A percentile compares a stretch with the other conserved stretches of the same genome.
phyloP scores from a whole-genome alignment of 2,329 filamentous ascomycete genomes.

The Fusarium drepaniforme region DNA sequence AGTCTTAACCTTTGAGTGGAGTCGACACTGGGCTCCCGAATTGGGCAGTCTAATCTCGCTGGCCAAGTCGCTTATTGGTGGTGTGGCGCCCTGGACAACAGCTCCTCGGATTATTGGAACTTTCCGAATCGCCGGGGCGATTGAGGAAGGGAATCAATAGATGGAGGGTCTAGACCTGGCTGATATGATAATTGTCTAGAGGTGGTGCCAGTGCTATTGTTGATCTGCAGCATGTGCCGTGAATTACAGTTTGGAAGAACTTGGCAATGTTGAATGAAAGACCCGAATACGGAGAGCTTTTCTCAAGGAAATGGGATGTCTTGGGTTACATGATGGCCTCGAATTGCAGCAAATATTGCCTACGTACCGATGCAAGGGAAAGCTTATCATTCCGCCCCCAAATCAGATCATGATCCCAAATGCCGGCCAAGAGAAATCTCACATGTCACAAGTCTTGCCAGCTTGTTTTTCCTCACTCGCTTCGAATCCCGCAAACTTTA shows the following conservation, averaged over 20 bases:
- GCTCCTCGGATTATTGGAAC: background rate
- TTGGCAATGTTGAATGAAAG: background rate
- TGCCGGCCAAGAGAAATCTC: background rate
- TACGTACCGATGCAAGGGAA: background rate
- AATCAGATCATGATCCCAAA: background rate
- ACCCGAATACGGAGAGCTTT: background rate
- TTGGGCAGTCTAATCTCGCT: background rate
- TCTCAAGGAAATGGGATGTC: background rate
- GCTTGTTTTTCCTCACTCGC: background rate
- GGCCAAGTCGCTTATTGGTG: background rate
- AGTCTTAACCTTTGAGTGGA: slow-evolving; percentile 11
- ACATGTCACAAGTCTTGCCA: background rate
- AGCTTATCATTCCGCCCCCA: background rate
- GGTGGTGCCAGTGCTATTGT: background rate
- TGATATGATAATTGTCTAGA: background rate
- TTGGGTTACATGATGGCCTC: background rate
- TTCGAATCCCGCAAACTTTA: background rate
- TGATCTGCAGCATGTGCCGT: background rate
- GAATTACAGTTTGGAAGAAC: background rate
- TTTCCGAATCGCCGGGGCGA: background rate
- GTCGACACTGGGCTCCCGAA: background rate
- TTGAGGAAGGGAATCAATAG: background rate
- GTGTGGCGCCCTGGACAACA: background rate
- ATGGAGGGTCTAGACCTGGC: background rate
- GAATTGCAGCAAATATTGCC: background rate